These are phyloP conservation scores for Colletotrichum sp. DNA, from an alignment of 2,329 filamentous ascomycete genomes.

Conservation along the genomic window DNA sequence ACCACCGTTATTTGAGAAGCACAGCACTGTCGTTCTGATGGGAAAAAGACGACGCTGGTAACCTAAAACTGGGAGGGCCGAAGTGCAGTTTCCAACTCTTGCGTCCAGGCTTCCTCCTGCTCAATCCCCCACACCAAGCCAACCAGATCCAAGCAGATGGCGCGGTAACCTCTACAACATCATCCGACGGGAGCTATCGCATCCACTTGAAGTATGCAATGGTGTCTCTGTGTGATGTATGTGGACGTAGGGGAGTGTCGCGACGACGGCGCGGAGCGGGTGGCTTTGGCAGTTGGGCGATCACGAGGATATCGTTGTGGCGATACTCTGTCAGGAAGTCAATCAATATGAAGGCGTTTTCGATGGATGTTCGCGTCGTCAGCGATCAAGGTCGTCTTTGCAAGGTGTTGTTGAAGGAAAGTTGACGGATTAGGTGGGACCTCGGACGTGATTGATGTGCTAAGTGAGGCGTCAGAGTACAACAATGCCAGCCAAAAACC, in stretches of 20 bases:
- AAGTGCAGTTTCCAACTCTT: conserved; percentile 19
- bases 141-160: conserved; percentile 21
- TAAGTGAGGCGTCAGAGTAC: background rate
- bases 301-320: conserved; percentile 1
- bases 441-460: background rate
- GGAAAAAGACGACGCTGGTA: conserved; percentile 12
- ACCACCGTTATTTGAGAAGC: conserved; percentile 20
- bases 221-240: background rate
- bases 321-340: background rate
- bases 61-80: conserved; percentile 19
- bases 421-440: background rate
- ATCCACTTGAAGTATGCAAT: background rate
- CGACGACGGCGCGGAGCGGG: conserved; percentile 3
- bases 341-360: background rate
- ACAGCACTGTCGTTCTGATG: background rate
- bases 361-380: background rate
- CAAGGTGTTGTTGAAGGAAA: background rate
- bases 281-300: background rate
- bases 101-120: conserved; percentile 13
- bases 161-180: conserved; percentile 8
- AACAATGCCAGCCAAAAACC: background rate
- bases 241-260: background rate
- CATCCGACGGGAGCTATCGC: conserved; percentile 15
- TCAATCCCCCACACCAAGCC: conserved; percentile 19
- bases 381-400: background rate